phyloP scores from a whole-genome alignment of 257 asterid genomes.

The Ilex aquifolium region DNA sequence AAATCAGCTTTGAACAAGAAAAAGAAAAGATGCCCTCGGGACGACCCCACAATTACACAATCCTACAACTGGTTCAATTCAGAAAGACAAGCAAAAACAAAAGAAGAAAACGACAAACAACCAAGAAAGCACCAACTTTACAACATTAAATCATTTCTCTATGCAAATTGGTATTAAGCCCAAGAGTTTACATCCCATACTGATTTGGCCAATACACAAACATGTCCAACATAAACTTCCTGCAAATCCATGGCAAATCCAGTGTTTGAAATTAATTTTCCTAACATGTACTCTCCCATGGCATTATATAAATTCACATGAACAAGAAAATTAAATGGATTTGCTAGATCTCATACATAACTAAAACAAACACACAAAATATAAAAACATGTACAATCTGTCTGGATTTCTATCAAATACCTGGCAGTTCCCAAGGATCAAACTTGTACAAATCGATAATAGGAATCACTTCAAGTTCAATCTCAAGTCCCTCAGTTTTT shows the following conservation, averaged over 20 bases:
- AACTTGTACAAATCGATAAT: slow-evolving; percentile 40
- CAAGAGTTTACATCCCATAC: too few relatives aligned
- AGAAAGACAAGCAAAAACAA: slow-evolving; percentile 12
- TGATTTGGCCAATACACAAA: too few relatives aligned
- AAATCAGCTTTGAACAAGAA: neutral
- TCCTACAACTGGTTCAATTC: slow-evolving; percentile 8
- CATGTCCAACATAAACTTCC: too few relatives aligned
- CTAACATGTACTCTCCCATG: too few relatives aligned
- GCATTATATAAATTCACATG: too few relatives aligned
- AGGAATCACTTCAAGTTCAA: slow-evolving; percentile 48
- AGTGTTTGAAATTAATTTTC: too few relatives aligned
- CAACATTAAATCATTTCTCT: neutral
- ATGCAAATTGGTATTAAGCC: too few relatives aligned
- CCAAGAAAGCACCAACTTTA: neutral
- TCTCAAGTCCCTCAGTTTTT: slow-evolving; percentile 45
- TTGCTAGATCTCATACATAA: neutral
- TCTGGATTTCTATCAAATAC: slow-evolving; percentile 12
- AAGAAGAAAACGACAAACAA: neutral
- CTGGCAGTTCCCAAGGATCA: slow-evolving; percentile 60
- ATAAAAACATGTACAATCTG: too few relatives aligned
- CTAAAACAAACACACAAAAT: neutral
- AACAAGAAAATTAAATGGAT: too few relatives aligned
- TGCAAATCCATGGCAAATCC: too few relatives aligned
- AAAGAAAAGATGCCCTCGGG: slow-evolving; percentile 18
- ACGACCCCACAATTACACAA: slow-evolving; percentile 7